These are phyloP conservation scores for Myriangium duriaei DNA, from an alignment of 2,329 filamentous ascomycete species.

Conservation along the genomic window DNA sequence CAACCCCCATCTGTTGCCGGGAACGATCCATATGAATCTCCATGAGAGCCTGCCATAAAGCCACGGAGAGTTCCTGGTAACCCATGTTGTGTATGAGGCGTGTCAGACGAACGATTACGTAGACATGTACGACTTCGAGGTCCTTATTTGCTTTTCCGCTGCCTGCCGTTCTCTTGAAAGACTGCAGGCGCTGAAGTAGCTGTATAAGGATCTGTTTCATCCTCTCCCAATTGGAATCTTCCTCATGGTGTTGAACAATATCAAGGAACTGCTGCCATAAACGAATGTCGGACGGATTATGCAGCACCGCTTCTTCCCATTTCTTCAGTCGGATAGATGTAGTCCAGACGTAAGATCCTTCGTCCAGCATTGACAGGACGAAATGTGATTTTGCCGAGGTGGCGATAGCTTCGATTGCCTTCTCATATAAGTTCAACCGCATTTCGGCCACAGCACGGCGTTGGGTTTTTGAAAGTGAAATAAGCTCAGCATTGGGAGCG, in stretches of 20 bases:
- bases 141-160: conserved; percentile 6
- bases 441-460: conserved; percentile 60
- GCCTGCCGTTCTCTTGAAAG: conserved; percentile 9
- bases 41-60: conserved; percentile 70
- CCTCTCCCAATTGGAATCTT: conserved; percentile 54
- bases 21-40: conserved; percentile 58
- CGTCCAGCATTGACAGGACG: conserved; percentile 56
- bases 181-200: conserved; percentile 41
- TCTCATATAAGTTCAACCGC: conserved; percentile 66
- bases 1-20: not conserved
- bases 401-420: conserved; percentile 51
- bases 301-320: conserved; percentile 51
- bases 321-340: conserved; percentile 44
- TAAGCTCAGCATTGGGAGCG: conserved; percentile 33
- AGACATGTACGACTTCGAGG: conserved; percentile 40
- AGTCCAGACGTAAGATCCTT: conserved; percentile 66
- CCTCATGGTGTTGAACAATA: conserved; percentile 55
- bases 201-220: conserved; percentile 42
- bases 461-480: conserved; percentile 46
- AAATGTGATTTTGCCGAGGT: conserved; percentile 36
- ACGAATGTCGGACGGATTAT: conserved; percentile 44
- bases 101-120: conserved; percentile 64
- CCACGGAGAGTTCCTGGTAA: conserved; percentile 63
- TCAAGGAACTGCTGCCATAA: conserved; percentile 66
- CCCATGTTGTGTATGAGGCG: conserved; percentile 64